Base-by-base conservation (phyloP, 495 filamentous ascomycete genomes). In the Penicillium cataractarum region DNA sequence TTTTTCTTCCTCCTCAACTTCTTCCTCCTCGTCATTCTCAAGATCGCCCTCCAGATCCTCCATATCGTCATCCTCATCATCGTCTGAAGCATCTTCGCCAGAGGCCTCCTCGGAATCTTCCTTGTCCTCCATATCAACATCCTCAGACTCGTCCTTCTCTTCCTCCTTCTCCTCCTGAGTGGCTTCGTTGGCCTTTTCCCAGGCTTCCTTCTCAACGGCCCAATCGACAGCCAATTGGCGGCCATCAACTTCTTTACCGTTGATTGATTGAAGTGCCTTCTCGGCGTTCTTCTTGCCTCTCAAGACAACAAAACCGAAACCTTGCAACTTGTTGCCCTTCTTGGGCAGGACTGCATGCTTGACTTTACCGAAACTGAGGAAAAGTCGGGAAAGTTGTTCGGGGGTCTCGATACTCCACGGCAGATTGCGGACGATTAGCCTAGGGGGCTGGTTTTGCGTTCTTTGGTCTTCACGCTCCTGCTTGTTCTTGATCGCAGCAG, bases 361-460 rank as follows among this genome's bases (percentile, higher is more conserved):
- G 49, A 98, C 86, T 75, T 97, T 97, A 58, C 95, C 95, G 74
- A 89, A 97, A 62, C 87, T 90, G 68, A 84, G 80, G 74, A 99
- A 98, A 33, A 96, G 76, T 42, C 82, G 79, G 2, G 84, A 77
- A 52, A 99, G 76, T 69, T 97, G 87, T 51, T 97, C 88, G 0
- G 92, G 80, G 9, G 84, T 84, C 76, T 95, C 96, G 72, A 99
- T 89, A 67, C 89, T 97, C 95, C 95, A 99, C 1, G 95, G 93
- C 65, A 99, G 71, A 72, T 99, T 99, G 56, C 95, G 86, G 27
- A 98, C 88, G 75, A 99, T 99, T 67, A 99, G 77, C 75, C 91
- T 94, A 10, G 92, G 89, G 6, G 90, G 83, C 70, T 83, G 83
- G 32, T 82, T 77, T 35, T 81, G 80, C 59, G 86, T 83, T 71